Percentiles rank a stretch among this genome's conserved stretches.
Conservation (phyloP, 176 grass and related monocot species). For the Eragrostis curvula region DNA sequence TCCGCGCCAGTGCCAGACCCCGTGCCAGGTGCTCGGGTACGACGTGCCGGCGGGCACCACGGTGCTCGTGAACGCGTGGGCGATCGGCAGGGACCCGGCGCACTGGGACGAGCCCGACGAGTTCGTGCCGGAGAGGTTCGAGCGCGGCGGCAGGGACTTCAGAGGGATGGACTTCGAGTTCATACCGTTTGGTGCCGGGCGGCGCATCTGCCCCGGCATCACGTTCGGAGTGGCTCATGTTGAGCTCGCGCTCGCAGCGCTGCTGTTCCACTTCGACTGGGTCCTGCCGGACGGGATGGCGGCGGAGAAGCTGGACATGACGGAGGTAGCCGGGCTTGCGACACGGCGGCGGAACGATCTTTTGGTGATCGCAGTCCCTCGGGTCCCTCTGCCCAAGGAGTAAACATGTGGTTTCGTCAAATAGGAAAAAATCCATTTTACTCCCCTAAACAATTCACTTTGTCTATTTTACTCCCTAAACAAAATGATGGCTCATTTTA, state of each 20-base stretch:
- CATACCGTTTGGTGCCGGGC: constrained; percentile 50
- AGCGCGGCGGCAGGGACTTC: constrained; percentile 30
- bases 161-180: constrained; percentile 57
- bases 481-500: no score
- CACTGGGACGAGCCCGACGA: constrained; percentile 47
- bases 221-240: constrained; percentile 51
- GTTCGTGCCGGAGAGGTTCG: constrained; percentile 60
- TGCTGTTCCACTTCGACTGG: constrained; percentile 70
- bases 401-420: background rate
- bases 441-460: no score
- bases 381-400: background rate
- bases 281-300: background rate
- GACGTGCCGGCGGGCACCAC: constrained; percentile 43
- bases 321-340: constrained; percentile 38
- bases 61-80: constrained; percentile 63
- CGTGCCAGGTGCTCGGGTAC: constrained; percentile 44
- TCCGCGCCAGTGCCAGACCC: constrained; percentile 16
- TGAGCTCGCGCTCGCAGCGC: constrained; percentile 50
- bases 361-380: background rate
- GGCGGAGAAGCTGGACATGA: constrained; percentile 47
- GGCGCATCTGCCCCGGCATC: constrained; percentile 63
- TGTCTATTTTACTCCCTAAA: no score
- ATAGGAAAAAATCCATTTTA: no score
- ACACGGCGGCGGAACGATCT: background rate
- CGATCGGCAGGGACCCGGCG: constrained; percentile 51